phyloP scores from a whole-genome alignment of 169 alveolate species.

The Plasmodium gonderi region DNA sequence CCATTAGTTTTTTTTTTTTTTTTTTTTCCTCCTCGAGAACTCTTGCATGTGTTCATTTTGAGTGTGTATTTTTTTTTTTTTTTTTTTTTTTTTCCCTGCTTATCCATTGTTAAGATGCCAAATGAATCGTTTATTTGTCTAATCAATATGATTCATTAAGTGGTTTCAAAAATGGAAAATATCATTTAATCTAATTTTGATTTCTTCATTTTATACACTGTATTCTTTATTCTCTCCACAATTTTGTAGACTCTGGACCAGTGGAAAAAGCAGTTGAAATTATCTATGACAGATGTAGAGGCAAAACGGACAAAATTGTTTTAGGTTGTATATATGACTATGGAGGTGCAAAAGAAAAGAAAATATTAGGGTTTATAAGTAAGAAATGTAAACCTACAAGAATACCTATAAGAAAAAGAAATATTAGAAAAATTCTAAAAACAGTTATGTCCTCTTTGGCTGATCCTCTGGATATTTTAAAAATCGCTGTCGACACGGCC shows the following conservation, averaged over 20 bases:
- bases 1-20: background rate
- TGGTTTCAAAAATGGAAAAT: too few relatives aligned
- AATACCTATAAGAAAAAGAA: conserved; percentile 26
- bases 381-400: conserved; percentile 75
- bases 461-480: conserved; percentile 81
- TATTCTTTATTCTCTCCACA: background rate
- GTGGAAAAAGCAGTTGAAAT: conserved; percentile 61
- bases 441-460: conserved; percentile 77
- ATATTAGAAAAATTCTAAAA: conserved; percentile 72
- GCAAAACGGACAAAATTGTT: conserved; percentile 26
- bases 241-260: conserved; percentile 17
- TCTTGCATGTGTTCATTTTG: too few relatives aligned
- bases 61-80: too few relatives aligned
- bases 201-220: background rate
- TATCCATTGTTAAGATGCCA: too few relatives aligned
- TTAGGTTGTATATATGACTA: conserved; percentile 57
- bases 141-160: too few relatives aligned
- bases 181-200: background rate
- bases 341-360: conserved; percentile 29
- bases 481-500: conserved; percentile 82
- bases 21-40: background rate
- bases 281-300: conserved; percentile 7
- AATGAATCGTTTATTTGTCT: too few relatives aligned
- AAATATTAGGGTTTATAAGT: conserved; percentile 1
- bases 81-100: too few relatives aligned